Evolutionary conservation across 108 stramenopile genomes (phyloP).

Genomic region (Discostella pseudostelligera): DNA sequence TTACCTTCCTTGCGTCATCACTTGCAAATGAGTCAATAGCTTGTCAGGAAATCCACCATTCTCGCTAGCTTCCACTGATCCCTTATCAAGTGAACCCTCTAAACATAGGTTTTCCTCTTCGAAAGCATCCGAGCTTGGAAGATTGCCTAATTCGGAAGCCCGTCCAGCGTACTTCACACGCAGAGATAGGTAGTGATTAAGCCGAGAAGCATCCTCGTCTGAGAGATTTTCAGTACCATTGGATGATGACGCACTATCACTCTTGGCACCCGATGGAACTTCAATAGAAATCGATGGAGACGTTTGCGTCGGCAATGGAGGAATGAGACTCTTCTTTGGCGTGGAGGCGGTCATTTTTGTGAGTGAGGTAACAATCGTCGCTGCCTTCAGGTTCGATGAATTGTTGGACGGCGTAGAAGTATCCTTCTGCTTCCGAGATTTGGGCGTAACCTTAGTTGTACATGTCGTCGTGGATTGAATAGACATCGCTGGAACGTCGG

Average conservation of each 20-base stretch:
- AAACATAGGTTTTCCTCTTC: conserved; percentile 26
- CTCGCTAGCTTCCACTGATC: conserved; percentile 25
- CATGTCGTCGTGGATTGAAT: background rate
- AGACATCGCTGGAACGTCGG: background rate
- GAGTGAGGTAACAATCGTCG: conserved; percentile 3
- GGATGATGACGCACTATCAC: background rate
- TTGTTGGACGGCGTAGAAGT: background rate
- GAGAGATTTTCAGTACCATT: conserved; percentile 5
- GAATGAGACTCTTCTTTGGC: conserved; percentile 2
- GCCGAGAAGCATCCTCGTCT: conserved; percentile 20
- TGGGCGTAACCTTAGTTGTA: conserved; percentile 3
- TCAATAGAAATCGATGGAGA: background rate
- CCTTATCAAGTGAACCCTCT: conserved; percentile 18
- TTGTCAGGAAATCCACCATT: conserved; percentile 54
- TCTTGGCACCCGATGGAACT: background rate
- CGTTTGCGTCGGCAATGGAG: background rate
- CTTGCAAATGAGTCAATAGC: conserved; percentile 47
- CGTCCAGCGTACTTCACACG: conserved; percentile 34
- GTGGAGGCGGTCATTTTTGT: conserved; percentile 9
- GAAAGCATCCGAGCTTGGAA: conserved; percentile 33
- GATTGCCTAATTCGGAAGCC: conserved; percentile 28
- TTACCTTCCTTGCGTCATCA: conserved; percentile 66
- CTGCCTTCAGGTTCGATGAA: conserved; percentile 6
- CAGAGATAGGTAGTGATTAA: conserved; percentile 15
- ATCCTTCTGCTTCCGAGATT: background rate